Percentiles rank a stretch among this genome's conserved stretches.
Conservation (phyloP, 495 filamentous ascomycete genomes). For the Sporormia fimetaria region DNA sequence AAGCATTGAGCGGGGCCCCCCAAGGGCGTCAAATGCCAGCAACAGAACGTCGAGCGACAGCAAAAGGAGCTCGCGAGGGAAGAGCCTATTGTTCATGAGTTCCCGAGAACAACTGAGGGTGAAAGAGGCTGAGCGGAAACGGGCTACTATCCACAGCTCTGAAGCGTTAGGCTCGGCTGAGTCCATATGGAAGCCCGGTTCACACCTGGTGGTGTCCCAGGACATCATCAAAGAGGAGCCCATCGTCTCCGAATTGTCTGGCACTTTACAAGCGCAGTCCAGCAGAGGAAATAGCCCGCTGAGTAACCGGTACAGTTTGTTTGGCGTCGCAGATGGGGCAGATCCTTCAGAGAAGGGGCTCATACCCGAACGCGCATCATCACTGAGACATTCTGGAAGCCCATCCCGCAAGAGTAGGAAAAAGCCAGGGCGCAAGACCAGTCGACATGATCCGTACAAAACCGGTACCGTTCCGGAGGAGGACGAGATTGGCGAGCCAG, state of each 20-base stretch:
- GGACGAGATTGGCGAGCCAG: conserved; percentile 16
- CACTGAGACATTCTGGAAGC: conserved; percentile 23
- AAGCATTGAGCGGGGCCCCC: conserved; percentile 21
- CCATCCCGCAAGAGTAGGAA: conserved; percentile 21
- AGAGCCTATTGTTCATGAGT: conserved; percentile 29
- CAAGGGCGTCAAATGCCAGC: conserved; percentile 11
- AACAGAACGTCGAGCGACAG: conserved; percentile 23
- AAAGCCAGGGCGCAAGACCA: conserved; percentile 12
- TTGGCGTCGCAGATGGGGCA: conserved; percentile 8
- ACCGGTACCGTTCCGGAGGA: conserved; percentile 27
- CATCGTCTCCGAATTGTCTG: conserved; percentile 20
- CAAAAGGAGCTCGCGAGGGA: conserved; percentile 17
- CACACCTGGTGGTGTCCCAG: conserved; percentile 18
- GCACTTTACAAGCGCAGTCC: conserved; percentile 4
- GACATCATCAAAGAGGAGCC: conserved; percentile 27
- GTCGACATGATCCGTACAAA: conserved; percentile 25
- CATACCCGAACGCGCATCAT: conserved; percentile 23
- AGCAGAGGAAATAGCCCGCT: conserved; percentile 15
- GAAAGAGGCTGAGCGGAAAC: conserved; percentile 26
- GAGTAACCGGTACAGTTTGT: conserved; percentile 11
- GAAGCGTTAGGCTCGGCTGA: conserved; percentile 9
- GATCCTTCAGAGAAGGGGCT: conserved; percentile 17
- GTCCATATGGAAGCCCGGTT: conserved; percentile 5
- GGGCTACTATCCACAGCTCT: conserved; percentile 14
- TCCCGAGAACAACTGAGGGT: conserved; percentile 27